Conservation (phyloP, 371 early-diverging fungal genomes). For the Zopfochytrium polystomum region DNA sequence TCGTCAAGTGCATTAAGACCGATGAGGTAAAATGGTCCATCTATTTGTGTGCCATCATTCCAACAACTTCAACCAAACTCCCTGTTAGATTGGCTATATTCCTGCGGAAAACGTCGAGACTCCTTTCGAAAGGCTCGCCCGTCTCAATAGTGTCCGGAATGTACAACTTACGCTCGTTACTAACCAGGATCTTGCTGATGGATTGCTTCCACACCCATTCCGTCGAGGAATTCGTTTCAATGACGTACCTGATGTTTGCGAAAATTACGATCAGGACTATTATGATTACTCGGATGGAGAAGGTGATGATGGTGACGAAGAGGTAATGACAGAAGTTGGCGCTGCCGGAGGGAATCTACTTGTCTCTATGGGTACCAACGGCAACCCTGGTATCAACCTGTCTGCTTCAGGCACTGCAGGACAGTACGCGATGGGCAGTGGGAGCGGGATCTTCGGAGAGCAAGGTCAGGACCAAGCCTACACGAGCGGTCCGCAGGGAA, state of each 20-base stretch:
- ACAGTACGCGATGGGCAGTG: too few species aligned
- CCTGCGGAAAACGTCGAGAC: slow-evolving; percentile 98
- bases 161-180: slow-evolving; percentile 28
- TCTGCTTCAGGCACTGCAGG: too few species aligned
- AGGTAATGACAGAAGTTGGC: background rate
- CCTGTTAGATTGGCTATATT: slow-evolving; percentile 78
- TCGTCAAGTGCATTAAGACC: slow-evolving; percentile 81
- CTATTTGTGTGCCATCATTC: background rate
- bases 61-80: background rate
- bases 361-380: too few species aligned
- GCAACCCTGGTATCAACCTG: too few species aligned
- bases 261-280: slow-evolving; percentile 19
- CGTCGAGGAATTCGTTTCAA: slow-evolving; percentile 26
- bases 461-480: too few species aligned
- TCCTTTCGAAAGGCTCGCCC: slow-evolving; percentile 81
- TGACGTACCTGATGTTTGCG: slow-evolving; percentile 27
- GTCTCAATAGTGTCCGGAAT: slow-evolving; percentile 84
- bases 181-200: slow-evolving; percentile 12
- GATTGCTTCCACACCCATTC: slow-evolving; percentile 1
- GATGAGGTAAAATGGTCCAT: slow-evolving; percentile 49
- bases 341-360: background rate
- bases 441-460: too few species aligned
- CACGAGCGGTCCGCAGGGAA: too few species aligned
- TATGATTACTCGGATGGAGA: slow-evolving; percentile 19
- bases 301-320: slow-evolving; percentile 5